These are phyloP conservation scores for Eimeria falciformis DNA, from an alignment of 169 alveolate species.

Conservation along the genomic window DNA sequence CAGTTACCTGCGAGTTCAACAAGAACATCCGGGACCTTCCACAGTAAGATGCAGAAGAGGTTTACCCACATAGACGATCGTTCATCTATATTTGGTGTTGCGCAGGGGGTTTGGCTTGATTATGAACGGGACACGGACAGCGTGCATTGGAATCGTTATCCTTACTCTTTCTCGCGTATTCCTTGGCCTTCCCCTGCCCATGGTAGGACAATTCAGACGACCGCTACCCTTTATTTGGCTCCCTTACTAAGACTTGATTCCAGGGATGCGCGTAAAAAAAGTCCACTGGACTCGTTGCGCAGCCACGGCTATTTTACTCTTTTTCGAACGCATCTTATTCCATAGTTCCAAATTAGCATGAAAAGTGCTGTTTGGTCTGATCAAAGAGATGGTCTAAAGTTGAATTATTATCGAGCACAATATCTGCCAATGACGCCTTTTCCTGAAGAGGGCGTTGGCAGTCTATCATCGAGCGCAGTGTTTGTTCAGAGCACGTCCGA, in stretches of 20 bases:
- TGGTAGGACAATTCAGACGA: slow-evolving; percentile 15
- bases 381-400: slow-evolving; percentile 47
- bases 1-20: slow-evolving; percentile 67
- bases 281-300: slow-evolving; percentile 32
- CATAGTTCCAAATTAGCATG: slow-evolving; percentile 59
- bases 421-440: slow-evolving; percentile 59
- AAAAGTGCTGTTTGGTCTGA: slow-evolving; percentile 52
- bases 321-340: slow-evolving; percentile 13
- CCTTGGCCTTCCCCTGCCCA: slow-evolving; percentile 67
- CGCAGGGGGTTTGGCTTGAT: slow-evolving; percentile 55
- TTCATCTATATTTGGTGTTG: not conserved
- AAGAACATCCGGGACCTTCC: slow-evolving; percentile 68
- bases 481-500: slow-evolving; percentile 15
- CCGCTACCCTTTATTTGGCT: not conserved
- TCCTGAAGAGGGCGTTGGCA: slow-evolving; percentile 63
- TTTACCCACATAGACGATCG: not conserved
- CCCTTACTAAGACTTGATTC: not conserved
- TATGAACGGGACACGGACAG: slow-evolving; percentile 49
- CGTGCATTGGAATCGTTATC: slow-evolving; percentile 36
- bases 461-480: slow-evolving; percentile 45
- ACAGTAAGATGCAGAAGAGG: not conserved
- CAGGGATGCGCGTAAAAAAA: slow-evolving; percentile 58
- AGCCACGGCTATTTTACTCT: slow-evolving; percentile 6
- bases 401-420: slow-evolving; percentile 55
- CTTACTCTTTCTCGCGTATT: slow-evolving; percentile 62